A percentile compares a stretch with the other conserved stretches of the same genome.
These are phyloP conservation scores for Thelonectria discophora DNA, from an alignment of 2,329 filamentous ascomycete species.

Conservation along the genomic window DNA sequence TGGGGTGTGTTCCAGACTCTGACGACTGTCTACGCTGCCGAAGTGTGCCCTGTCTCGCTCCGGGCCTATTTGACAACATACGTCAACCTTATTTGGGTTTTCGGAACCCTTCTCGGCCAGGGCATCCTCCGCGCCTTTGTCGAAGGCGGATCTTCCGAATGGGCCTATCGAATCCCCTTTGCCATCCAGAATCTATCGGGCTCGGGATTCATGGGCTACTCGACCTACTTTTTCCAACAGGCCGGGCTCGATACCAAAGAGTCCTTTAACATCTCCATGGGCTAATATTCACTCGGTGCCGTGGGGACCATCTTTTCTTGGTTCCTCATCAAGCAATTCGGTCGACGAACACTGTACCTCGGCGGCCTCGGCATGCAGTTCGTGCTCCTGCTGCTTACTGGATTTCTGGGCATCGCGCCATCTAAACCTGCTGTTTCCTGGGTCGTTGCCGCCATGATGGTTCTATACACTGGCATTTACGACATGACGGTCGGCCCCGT, in stretches of 20 bases:
- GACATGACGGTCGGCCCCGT: slow-evolving; percentile 48
- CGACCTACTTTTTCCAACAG: slow-evolving; percentile 48
- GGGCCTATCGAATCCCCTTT: slow-evolving; percentile 40
- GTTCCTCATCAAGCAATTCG: slow-evolving; percentile 46
- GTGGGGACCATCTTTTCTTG: slow-evolving; percentile 54
- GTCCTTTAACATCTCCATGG: slow-evolving; percentile 27
- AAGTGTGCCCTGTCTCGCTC: slow-evolving; percentile 45
- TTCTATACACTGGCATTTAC: slow-evolving; percentile 41
- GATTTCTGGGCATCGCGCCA: slow-evolving; percentile 47
- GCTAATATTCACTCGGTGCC: slow-evolving; percentile 47
- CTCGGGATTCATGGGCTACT: slow-evolving; percentile 10
- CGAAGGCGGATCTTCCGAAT: slow-evolving; percentile 24
- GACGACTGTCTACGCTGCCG: slow-evolving; percentile 54
- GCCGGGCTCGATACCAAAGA: slow-evolving; percentile 43
- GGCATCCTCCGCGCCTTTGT: slow-evolving; percentile 41
- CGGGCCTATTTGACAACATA: slow-evolving; percentile 48
- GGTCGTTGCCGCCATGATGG: slow-evolving; percentile 48
- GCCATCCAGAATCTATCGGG: slow-evolving; percentile 25
- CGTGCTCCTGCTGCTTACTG: slow-evolving; percentile 48
- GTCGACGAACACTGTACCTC: slow-evolving; percentile 53
- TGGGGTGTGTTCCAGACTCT: slow-evolving; percentile 53
- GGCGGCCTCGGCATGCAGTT: slow-evolving; percentile 51
- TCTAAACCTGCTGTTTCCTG: not conserved
- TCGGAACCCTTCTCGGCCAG: slow-evolving; percentile 4
- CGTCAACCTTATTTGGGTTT: slow-evolving; percentile 7